Base-by-base conservation (phyloP, 106 monocot species). In the Dendrobium catenatum region DNA sequence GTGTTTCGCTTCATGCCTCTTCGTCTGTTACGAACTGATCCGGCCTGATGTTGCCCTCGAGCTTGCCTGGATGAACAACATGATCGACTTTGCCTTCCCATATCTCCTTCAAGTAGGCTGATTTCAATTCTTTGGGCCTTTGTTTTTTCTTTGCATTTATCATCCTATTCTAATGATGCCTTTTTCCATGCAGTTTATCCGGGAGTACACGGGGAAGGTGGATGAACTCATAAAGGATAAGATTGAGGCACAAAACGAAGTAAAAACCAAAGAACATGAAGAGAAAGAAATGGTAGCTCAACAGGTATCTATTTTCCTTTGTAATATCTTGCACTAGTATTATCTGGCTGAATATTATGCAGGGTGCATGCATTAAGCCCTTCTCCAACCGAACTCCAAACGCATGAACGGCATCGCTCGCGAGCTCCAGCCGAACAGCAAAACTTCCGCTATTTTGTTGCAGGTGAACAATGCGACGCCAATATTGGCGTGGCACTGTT, bases 261-360 rank as follows among this genome's bases (percentile, higher is more conserved):
- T 85, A 78, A 95, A 90, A 84, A 78, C 88, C 40, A 98, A 98
- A 83, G 94, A 98, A 70, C 80, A 88, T 75, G 98, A 91, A 81
- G 98, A 98, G 81, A 98, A 95, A 80, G 98, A 98, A 1, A 85
- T 95, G 92, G 98, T 98, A 56, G 89, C 98, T 5, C 98, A 98
- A 85, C 98, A 98, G 98, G 98, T 98, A 77, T 37, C 37, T 37
- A 37, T 37, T 37, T 37, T 37, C 37, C 37, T 37, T 37, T 37
- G 2, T 37, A 37, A 37, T 37, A 37, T 37, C 37, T 37, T 37
- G 37, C 37, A 37, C 37, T 3, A 37, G 37, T 37, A 37, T 37
- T 37, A 37, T 37, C 37, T 37, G 37, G 37, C 37, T 37, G 37
- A 37, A 37, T 37, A 37, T 37, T 37, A 37, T 37, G 37, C 37